Evolutionary conservation across 106 monocot species (phyloP).

Genomic region (Xerophyta viscosa): DNA sequence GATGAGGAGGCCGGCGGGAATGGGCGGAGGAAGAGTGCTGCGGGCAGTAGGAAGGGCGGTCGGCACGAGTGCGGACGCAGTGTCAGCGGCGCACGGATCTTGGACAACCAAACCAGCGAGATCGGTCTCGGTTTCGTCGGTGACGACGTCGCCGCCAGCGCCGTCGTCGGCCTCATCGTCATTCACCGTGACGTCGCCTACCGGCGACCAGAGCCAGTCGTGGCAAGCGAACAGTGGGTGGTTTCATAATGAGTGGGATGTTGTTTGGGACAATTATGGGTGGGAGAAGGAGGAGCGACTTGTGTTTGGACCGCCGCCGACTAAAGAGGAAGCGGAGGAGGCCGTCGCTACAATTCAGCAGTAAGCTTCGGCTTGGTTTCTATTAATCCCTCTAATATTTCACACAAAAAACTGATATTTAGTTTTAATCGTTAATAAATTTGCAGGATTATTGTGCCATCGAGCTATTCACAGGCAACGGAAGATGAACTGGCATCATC

Average conservation of each 20-base stretch:
- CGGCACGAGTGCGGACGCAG: neutral
- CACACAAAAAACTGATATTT: too few species aligned
- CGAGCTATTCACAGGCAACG: conserved; percentile 11
- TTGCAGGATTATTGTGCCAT: conserved; percentile 23
- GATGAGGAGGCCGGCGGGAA: conserved; percentile 35
- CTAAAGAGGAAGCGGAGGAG: conserved; percentile 35
- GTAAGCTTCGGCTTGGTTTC: conserved; percentile 23
- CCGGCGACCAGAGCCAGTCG: neutral
- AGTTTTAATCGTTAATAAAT: neutral
- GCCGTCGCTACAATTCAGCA: conserved; percentile 41
- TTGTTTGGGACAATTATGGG: conserved; percentile 11
- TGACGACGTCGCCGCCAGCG: neutral
- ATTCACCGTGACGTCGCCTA: neutral
- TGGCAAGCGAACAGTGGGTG: conserved; percentile 1
- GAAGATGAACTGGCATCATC: conserved; percentile 16
- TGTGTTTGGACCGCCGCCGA: conserved; percentile 32
- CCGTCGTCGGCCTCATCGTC: neutral
- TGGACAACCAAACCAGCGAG: neutral
- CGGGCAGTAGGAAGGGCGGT: conserved; percentile 22
- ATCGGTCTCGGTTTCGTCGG: conserved; percentile 3
- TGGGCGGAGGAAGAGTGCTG: conserved; percentile 30
- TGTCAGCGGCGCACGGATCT: neutral
- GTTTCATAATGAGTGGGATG: conserved; percentile 28
- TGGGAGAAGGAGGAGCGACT: conserved; percentile 4
- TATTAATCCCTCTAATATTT: too few species aligned